Base-by-base conservation (phyloP, 495 filamentous ascomycete genomes). In the Geopyxis carbonaria region DNA sequence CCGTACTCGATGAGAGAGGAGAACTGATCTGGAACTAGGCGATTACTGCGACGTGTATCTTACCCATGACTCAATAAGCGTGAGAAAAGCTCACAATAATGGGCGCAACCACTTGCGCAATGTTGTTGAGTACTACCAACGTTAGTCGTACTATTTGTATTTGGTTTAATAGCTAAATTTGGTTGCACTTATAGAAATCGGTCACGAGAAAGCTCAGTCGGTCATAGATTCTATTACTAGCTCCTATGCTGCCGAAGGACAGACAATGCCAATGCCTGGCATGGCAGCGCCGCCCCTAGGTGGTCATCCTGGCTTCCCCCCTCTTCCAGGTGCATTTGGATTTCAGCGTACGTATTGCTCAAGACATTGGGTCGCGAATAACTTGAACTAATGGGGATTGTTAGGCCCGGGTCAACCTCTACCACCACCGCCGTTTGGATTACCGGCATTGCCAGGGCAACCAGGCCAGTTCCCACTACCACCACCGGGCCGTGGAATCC, bases 41-140 rank as follows among this genome's bases (percentile, higher is more conserved):
- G 89, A 97, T 60, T 97, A 95, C 67, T 97, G 89, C 72, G 89
- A 97, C 77, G 91, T 97, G 60, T 97, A 97, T 69, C 80, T 97
- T 48, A 97, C 91, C 42, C 89, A 97, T 69, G 91, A 97, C 74
- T 92, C 82, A 10, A 97, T 95, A 86, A 92, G 82, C 64, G 89
- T 97, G 55, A 82, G 89, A 55, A 94, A 94, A 64, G 89, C 89
- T 11, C 89, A 97, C 62, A 97, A 97, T 67, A 79, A 72, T 51
- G 89, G 89, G 43, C 73, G 87, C 32, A 97, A 97, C 62, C 89
- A 97, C 55, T 66, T 95, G 34, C 79, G 91, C 45, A 97, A 97
- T 59, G 89, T 97, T 9, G 73, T 93, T 49, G 85, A 93, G 46
- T 99, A 99, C 64, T 99, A 99, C 62, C 85, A 94, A 64, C 82